These are phyloP conservation scores for Fusarium sp. DNA, from an alignment of 2,329 filamentous ascomycete species.

Conservation along the genomic window DNA sequence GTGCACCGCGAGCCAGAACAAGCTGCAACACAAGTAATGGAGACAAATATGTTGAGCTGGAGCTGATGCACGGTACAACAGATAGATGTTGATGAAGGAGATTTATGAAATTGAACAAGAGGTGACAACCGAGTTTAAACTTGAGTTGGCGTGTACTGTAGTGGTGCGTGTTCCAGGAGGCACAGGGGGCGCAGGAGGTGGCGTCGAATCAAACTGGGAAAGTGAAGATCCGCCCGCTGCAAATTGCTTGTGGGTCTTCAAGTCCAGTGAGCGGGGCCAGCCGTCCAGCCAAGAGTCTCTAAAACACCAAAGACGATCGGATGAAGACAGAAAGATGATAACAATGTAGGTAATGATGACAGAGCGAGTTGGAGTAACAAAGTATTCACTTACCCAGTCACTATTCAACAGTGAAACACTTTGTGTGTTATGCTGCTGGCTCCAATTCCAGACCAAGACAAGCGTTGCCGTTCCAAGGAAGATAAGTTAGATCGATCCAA, in stretches of 20 bases:
- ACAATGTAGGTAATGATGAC: background rate
- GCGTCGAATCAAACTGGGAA: slow-evolving; percentile 44
- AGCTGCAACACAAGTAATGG: slow-evolving; percentile 25
- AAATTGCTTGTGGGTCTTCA: slow-evolving; percentile 42
- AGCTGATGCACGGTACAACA: slow-evolving; percentile 20
- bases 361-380: background rate
- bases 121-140: slow-evolving; percentile 32
- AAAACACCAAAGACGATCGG: slow-evolving; percentile 27
- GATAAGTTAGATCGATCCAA: slow-evolving; percentile 13
- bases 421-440: background rate
- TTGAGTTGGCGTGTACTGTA: slow-evolving; percentile 23
- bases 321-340: background rate
- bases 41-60: slow-evolving; percentile 17
- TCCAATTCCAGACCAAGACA: slow-evolving; percentile 29
- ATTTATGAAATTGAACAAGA: slow-evolving; percentile 32
- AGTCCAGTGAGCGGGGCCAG: slow-evolving; percentile 33
- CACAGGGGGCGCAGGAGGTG: slow-evolving; percentile 46
- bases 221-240: slow-evolving; percentile 44
- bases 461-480: slow-evolving; percentile 15
- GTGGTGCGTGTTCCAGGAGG: slow-evolving; percentile 38
- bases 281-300: slow-evolving; percentile 22
- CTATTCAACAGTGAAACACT: slow-evolving; percentile 1
- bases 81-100: slow-evolving; percentile 31
- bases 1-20: slow-evolving; percentile 21
- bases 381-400: slow-evolving; percentile 21